phyloP scores from a whole-genome alignment of 805 yeast species.

The Lachancea mirantina region DNA sequence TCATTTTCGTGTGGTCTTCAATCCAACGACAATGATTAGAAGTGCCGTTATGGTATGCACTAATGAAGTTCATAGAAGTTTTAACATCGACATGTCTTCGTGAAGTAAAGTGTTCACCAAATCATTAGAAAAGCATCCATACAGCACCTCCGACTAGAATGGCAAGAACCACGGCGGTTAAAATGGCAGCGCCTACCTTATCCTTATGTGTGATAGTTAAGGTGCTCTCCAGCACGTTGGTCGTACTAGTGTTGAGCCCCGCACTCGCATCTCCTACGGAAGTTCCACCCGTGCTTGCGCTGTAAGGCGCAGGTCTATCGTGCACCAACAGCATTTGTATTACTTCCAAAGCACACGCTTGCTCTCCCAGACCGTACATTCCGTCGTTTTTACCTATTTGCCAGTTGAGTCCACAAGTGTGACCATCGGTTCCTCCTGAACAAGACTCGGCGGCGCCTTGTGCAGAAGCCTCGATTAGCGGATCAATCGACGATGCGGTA shows the following conservation, averaged over 20 bases:
- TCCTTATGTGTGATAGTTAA: constrained; percentile 54
- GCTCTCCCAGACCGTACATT: constrained; percentile 69
- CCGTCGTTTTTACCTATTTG: constrained; percentile 51
- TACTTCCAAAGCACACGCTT: constrained; percentile 64
- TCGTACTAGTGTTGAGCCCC: constrained; percentile 38
- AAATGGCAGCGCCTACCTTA: constrained; percentile 82
- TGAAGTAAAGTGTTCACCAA: neutral
- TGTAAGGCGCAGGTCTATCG: constrained; percentile 46
- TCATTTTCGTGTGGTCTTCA: no score
- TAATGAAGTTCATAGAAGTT: no score
- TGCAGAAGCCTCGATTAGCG: constrained; percentile 45
- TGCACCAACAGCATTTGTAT: constrained; percentile 43
- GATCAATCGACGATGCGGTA: constrained; percentile 36
- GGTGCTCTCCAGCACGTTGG: constrained; percentile 30
- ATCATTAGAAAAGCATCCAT: constrained; percentile 70
- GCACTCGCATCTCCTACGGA: constrained; percentile 49
- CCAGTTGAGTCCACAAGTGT: constrained; percentile 75
- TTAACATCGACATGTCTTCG: neutral
- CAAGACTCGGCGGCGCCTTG: constrained; percentile 64
- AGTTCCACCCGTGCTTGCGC: constrained; percentile 46
- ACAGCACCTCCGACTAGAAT: constrained; percentile 55
- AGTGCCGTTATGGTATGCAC: no score
- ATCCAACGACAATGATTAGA: no score
- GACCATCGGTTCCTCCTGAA: constrained; percentile 65
- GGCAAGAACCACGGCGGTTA: constrained; percentile 69